These are phyloP conservation scores for Huntiella decipiens DNA, from an alignment of 2,329 filamentous ascomycete genomes.

Conservation along the genomic window DNA sequence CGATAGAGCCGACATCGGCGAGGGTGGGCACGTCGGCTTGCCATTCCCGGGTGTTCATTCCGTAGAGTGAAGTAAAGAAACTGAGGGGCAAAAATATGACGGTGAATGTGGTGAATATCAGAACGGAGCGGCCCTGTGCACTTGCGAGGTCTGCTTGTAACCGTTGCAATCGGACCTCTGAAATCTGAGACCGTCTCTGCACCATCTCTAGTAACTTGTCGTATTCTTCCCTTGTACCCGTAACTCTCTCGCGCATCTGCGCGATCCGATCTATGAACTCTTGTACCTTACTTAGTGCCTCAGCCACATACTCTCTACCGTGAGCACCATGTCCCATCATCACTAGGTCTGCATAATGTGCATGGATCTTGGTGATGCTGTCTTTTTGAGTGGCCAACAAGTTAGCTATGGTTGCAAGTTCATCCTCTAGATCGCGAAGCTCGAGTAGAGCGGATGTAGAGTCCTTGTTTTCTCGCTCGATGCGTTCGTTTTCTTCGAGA, in stretches of 20 bases:
- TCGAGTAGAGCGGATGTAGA: slow-evolving; percentile 44
- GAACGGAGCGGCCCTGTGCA: slow-evolving; percentile 41
- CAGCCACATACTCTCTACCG: slow-evolving; percentile 30
- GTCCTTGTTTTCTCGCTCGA: slow-evolving; percentile 39
- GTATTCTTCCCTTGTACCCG: slow-evolving; percentile 39
- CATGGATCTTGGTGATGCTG: slow-evolving; percentile 29
- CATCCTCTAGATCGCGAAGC: slow-evolving; percentile 44
- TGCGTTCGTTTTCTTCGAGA: slow-evolving; percentile 23
- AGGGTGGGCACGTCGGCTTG: slow-evolving; percentile 27
- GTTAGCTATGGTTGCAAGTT: slow-evolving; percentile 35
- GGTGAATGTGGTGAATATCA: slow-evolving; percentile 46
- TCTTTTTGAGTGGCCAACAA: slow-evolving; percentile 38
- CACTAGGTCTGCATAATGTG: slow-evolving; percentile 22
- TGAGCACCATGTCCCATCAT: slow-evolving; percentile 16
- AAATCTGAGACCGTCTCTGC: slow-evolving; percentile 46
- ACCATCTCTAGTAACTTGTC: slow-evolving; percentile 49
- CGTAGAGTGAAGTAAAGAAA: slow-evolving; percentile 46
- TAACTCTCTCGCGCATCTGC: slow-evolving; percentile 40
- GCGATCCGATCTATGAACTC: slow-evolving; percentile 34
- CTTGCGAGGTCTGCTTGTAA: slow-evolving; percentile 44
- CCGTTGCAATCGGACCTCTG: slow-evolving; percentile 43
- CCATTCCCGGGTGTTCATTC: slow-evolving; percentile 47
- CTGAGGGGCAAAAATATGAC: slow-evolving; percentile 45
- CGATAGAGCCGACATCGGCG: slow-evolving; percentile 26
- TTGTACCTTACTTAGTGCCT: slow-evolving; percentile 31